A percentile compares a stretch with the other conserved stretches of the same genome.
These are phyloP conservation scores for Aspergillus mulundensis DNA, from an alignment of 495 filamentous ascomycete species.

Conservation along the genomic window DNA sequence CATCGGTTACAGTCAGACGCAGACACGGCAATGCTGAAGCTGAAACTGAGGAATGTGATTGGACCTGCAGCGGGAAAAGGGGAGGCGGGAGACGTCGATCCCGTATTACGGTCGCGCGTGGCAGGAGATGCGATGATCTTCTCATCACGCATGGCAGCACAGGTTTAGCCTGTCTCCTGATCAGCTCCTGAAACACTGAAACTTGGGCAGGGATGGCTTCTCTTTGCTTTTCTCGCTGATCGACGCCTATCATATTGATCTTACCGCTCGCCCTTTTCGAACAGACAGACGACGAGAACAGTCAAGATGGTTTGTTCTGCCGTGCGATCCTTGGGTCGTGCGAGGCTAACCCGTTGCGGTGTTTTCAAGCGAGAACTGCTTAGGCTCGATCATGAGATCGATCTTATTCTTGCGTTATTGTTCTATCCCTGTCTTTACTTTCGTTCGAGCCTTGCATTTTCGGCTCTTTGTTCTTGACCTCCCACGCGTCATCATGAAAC, in stretches of 20 bases:
- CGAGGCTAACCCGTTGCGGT: conserved; percentile 4
- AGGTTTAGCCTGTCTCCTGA: conserved; percentile 10
- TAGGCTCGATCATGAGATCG: neutral
- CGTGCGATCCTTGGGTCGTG: neutral
- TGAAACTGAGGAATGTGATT: conserved; percentile 5
- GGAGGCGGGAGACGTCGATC: conserved; percentile 15
- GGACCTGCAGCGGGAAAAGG: conserved; percentile 1
- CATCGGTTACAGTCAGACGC: conserved; percentile 1
- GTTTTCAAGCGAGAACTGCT: conserved; percentile 3
- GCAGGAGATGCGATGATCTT: conserved; percentile 14
- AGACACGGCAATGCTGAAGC: neutral
- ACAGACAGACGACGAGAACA: conserved; percentile 1
- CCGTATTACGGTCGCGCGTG: conserved; percentile 16
- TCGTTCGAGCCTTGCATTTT: neutral
- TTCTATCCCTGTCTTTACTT: neutral
- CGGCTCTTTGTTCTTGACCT: neutral
- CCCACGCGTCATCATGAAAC: neutral
- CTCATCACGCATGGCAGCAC: conserved; percentile 9
- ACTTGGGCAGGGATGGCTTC: neutral
- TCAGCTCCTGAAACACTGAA: conserved; percentile 10
- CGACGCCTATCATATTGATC: conserved; percentile 2
- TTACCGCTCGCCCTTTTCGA: conserved; percentile 5
- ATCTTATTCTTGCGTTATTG: neutral
- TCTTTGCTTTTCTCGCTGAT: conserved; percentile 8
- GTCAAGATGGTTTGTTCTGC: neutral